Conservation (phyloP, 2,329 filamentous ascomycete species). For the Ophiostoma triangulosporum region DNA sequence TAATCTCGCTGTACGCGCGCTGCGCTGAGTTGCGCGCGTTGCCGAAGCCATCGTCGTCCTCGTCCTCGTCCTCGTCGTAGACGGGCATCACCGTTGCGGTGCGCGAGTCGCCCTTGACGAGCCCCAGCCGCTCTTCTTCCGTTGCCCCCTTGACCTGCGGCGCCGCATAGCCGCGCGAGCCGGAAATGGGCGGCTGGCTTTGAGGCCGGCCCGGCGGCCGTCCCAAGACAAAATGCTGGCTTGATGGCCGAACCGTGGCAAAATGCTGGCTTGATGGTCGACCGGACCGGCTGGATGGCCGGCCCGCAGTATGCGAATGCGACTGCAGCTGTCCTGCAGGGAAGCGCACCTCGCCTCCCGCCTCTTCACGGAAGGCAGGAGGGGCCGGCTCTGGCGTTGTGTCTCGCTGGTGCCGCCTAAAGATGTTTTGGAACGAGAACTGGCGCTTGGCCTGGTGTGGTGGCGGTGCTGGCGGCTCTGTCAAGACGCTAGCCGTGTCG, state of each 20-base stretch:
- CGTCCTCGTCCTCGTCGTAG: conserved; percentile 24
- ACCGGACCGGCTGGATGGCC: no score
- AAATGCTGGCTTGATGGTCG: no score
- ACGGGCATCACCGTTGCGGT: conserved; percentile 23
- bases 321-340: background rate
- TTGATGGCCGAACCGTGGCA: no score
- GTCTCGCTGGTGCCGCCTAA: conserved; percentile 39
- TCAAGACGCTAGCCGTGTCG: conserved; percentile 23
- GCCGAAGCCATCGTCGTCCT: conserved; percentile 15
- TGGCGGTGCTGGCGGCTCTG: conserved; percentile 45
- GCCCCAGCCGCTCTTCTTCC: conserved; percentile 69
- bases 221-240: no score
- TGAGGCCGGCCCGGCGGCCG: background rate
- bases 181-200: conserved; percentile 9
- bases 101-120: conserved; percentile 59
- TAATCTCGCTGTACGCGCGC: background rate
- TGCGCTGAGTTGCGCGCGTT: background rate
- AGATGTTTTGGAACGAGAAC: conserved; percentile 87
- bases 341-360: background rate
- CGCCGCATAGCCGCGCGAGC: conserved; percentile 26
- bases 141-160: conserved; percentile 42
- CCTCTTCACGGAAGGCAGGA: background rate
- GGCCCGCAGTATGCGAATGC: no score
- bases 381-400: background rate
- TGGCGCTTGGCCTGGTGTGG: conserved; percentile 54